Conservation (phyloP, 2,329 filamentous ascomycete species). For the Fragosphaeria purpurea region DNA sequence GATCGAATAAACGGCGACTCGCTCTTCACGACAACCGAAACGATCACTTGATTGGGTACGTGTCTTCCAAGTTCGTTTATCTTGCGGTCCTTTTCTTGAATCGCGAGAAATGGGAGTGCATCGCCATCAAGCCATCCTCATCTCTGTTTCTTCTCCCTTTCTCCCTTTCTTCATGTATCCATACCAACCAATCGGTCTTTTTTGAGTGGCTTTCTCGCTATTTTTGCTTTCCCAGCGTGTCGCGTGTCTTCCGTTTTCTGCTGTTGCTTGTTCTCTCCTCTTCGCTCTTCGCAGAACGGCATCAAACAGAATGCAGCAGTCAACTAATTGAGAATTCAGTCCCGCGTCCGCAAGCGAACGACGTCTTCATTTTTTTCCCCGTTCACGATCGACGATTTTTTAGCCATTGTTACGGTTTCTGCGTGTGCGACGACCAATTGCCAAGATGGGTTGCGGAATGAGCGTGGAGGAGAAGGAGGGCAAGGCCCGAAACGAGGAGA, state of each 20-base stretch:
- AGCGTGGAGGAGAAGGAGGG: slow-evolving; percentile 99
- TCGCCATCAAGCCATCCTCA: not conserved
- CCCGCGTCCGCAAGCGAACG: no score
- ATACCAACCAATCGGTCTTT: no score
- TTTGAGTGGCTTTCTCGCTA: not conserved
- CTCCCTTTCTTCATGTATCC: no score
- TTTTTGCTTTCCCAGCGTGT: not conserved
- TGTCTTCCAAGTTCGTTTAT: no score
- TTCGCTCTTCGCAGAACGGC: not conserved
- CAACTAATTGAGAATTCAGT: no score
- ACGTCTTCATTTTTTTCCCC: not conserved
- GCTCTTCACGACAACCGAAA: no score
- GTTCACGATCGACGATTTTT: not conserved
- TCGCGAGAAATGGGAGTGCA: no score
- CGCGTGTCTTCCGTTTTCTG: slow-evolving; percentile 1
- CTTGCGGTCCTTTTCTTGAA: no score
- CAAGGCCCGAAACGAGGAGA: slow-evolving; percentile 99
- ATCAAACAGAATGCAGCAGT: no score
- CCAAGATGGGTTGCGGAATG: slow-evolving; percentile 98
- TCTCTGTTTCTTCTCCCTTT: not conserved
- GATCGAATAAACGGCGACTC: no score
- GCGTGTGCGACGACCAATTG: slow-evolving; percentile 19
- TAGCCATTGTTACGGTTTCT: not conserved
- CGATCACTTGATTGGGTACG: no score
- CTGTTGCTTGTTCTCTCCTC: not conserved